Evolutionary conservation across 768 basidiomycete genomes (phyloP).

Genomic region (Tephrocybe rancida): DNA sequence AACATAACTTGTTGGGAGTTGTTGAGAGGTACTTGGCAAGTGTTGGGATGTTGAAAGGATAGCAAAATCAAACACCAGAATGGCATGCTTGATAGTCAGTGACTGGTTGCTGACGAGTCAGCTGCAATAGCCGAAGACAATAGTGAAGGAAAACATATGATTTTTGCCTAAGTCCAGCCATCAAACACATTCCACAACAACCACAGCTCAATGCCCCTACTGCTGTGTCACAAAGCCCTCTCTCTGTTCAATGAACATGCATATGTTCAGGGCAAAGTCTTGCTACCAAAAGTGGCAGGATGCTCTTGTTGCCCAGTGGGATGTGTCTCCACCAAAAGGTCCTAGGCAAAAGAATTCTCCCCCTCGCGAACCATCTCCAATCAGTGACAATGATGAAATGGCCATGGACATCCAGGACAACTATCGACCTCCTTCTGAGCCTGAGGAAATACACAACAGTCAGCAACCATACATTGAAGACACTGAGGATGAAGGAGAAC

Average conservation of each 20-base stretch:
- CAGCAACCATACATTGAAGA: not conserved
- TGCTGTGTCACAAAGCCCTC: conserved; percentile 4
- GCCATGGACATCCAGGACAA: not conserved
- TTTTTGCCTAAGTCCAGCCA: no score
- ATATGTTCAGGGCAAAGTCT: not conserved
- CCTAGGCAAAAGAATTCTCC: not conserved
- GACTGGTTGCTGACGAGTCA: no score
- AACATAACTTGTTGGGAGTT: no score
- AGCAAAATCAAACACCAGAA: no score
- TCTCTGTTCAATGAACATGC: not conserved
- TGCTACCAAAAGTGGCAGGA: conserved; percentile 7
- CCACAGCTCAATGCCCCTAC: conserved; percentile 1
- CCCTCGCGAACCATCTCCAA: no score
- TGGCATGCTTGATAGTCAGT: no score
- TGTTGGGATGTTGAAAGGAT: no score
- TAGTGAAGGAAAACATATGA: not conserved
- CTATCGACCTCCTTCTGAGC: not conserved
- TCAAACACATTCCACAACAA: not conserved
- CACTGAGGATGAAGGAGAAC: not conserved
- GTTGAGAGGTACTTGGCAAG: no score
- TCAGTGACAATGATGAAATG: not conserved
- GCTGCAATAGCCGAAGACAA: no score
- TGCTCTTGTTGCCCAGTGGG: not conserved
- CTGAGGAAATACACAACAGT: not conserved
- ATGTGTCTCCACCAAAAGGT: not conserved